A percentile compares a stretch with the other conserved stretches of the same genome.
Evolutionary conservation across 805 yeast genomes (phyloP).

Genomic region (Zygoascus flipseniorum): DNA sequence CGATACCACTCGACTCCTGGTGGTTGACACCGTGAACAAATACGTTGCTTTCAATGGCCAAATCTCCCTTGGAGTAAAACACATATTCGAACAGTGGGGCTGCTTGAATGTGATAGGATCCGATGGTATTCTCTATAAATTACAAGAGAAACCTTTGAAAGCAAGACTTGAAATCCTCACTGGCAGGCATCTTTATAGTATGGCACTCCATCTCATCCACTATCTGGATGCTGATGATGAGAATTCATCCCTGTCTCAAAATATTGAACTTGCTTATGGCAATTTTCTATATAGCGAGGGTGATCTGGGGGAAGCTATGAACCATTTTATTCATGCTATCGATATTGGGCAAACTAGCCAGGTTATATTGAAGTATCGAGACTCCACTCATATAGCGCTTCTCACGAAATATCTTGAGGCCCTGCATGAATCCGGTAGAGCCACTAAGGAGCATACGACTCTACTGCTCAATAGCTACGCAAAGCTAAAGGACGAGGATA

Average conservation of each 20-base stretch:
- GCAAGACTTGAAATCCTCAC: conserved; percentile 61
- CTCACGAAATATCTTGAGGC: conserved; percentile 57
- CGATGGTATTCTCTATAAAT: conserved; percentile 65
- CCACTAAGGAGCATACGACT: conserved; percentile 77
- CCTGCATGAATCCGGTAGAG: conserved; percentile 44
- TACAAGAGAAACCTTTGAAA: conserved; percentile 58
- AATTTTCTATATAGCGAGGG: conserved; percentile 61
- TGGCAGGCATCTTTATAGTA: conserved; percentile 59
- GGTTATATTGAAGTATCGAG: conserved; percentile 70
- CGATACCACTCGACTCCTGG: conserved; percentile 47
- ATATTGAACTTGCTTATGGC: conserved; percentile 53
- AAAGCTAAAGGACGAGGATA: conserved; percentile 55
- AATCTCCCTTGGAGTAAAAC: conserved; percentile 55
- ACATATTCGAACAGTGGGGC: conserved; percentile 49
- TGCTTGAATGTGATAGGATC: conserved; percentile 55
- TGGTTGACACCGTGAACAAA: conserved; percentile 64
- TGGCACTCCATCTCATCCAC: conserved; percentile 63
- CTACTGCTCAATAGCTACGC: conserved; percentile 71
- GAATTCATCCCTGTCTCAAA: conserved; percentile 14
- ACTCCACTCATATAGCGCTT: conserved; percentile 59
- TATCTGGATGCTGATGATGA: conserved; percentile 25
- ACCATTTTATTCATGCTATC: conserved; percentile 60
- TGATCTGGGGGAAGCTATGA: conserved; percentile 59
- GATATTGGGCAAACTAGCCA: conserved; percentile 56
- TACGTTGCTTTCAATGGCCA: conserved; percentile 61